These are phyloP conservation scores for Ceratocystis albifundus DNA, from an alignment of 2,329 filamentous ascomycete genomes.

Conservation along the genomic window DNA sequence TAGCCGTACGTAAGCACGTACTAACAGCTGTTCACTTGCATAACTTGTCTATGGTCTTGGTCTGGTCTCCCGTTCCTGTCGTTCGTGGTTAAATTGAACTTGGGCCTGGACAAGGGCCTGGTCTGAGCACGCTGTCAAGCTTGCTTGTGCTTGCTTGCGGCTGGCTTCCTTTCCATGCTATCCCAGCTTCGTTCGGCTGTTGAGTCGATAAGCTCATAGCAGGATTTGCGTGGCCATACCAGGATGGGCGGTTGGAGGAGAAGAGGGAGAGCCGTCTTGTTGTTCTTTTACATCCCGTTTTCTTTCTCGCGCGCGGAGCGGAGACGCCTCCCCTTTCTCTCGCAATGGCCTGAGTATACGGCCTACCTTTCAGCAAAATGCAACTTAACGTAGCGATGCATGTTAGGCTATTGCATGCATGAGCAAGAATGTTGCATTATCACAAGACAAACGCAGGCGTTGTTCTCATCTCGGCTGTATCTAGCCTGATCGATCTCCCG, in stretches of 20 bases:
- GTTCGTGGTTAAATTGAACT: not conserved
- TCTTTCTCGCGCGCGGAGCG: not conserved
- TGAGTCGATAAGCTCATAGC: slow-evolving; percentile 6
- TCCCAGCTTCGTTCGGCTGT: not conserved
- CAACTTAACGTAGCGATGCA: too few relatives aligned
- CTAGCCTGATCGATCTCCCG: slow-evolving; percentile 2
- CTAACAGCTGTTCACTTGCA: not conserved
- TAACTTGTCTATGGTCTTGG: not conserved
- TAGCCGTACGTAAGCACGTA: not conserved
- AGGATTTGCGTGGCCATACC: not conserved
- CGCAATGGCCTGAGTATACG: too few relatives aligned
- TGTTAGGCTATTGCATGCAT: not conserved
- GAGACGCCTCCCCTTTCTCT: not conserved
- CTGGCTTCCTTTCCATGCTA: not conserved
- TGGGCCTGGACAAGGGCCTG: not conserved
- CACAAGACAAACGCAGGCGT: not conserved
- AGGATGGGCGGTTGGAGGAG: not conserved
- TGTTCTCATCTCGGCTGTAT: slow-evolving; percentile 1
- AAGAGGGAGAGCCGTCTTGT: not conserved
- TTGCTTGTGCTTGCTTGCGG: not conserved
- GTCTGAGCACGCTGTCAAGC: slow-evolving; percentile 5
- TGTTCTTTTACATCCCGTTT: not conserved
- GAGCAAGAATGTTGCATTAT: not conserved
- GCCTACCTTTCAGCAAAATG: too few relatives aligned
- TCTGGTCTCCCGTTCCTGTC: not conserved